Evolutionary conservation across 495 filamentous ascomycete genomes (phyloP).

Genomic region (Aspergillus diversus): DNA sequence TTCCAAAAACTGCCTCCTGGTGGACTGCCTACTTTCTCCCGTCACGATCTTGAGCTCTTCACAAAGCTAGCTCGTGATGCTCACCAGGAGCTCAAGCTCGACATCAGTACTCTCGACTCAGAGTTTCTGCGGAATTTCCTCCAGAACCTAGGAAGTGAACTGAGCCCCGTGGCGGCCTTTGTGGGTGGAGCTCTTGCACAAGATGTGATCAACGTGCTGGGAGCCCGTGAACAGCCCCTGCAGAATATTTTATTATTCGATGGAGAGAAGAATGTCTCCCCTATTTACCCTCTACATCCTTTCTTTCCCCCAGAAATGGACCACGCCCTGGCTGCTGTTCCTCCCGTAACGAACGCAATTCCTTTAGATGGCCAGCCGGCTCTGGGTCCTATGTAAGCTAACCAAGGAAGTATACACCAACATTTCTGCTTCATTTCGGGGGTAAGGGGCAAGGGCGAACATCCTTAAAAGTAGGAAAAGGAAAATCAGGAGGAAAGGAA

Average conservation of each 20-base stretch:
- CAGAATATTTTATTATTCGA: slow-evolving; percentile 95
- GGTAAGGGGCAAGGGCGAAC: neutral
- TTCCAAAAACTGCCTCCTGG: slow-evolving; percentile 61
- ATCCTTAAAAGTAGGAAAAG: neutral
- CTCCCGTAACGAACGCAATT: slow-evolving; percentile 39
- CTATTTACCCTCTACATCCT: slow-evolving; percentile 82
- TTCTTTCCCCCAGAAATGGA: slow-evolving; percentile 52
- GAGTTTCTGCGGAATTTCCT: slow-evolving; percentile 82
- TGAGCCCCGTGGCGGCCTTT: slow-evolving; percentile 87
- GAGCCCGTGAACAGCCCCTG: slow-evolving; percentile 85
- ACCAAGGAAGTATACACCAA: neutral
- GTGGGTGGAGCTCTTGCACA: slow-evolving; percentile 89
- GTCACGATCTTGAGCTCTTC: slow-evolving; percentile 67
- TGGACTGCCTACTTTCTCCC: slow-evolving; percentile 58
- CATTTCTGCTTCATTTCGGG: neutral
- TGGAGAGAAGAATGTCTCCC: slow-evolving; percentile 74
- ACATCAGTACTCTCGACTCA: slow-evolving; percentile 71
- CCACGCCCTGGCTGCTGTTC: slow-evolving; percentile 30
- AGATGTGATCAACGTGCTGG: slow-evolving; percentile 95
- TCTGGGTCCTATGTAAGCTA: slow-evolving; percentile 3
- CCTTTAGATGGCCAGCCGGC: slow-evolving; percentile 24
- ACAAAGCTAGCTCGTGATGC: slow-evolving; percentile 75
- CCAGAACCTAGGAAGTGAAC: slow-evolving; percentile 77
- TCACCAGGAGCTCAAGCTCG: slow-evolving; percentile 76
- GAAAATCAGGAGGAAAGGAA: neutral